phyloP scores from a whole-genome alignment of 2,329 filamentous ascomycete species.

The Colletotrichum chlorophyti region DNA sequence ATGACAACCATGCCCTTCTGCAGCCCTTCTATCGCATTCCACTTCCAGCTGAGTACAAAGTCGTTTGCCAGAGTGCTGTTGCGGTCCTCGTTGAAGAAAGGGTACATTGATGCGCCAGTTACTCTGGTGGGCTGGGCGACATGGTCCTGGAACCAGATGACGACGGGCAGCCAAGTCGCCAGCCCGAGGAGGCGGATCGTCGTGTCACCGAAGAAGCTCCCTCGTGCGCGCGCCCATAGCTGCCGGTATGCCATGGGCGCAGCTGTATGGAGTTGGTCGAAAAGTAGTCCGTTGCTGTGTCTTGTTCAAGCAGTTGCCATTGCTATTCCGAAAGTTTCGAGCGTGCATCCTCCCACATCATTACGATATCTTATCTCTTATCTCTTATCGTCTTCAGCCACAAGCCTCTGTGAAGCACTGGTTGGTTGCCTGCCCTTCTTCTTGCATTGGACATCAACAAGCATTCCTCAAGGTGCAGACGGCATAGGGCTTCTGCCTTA shows the following conservation, averaged over 20 bases:
- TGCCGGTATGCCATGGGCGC: slow-evolving; percentile 26
- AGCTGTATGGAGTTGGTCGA: background rate
- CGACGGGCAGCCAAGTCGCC: slow-evolving; percentile 67
- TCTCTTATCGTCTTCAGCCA: background rate
- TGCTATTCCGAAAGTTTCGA: slow-evolving; percentile 15
- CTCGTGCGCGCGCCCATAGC: slow-evolving; percentile 25
- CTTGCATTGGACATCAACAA: too few relatives aligned
- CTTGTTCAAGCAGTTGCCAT: background rate
- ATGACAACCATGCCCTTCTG: slow-evolving; percentile 78
- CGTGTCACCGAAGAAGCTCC: slow-evolving; percentile 37
- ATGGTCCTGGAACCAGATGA: slow-evolving; percentile 67
- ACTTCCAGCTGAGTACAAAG: slow-evolving; percentile 65
- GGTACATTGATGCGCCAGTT: slow-evolving; percentile 76
- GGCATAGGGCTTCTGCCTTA: too few relatives aligned
- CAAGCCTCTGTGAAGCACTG: too few relatives aligned
- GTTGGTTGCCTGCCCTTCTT: too few relatives aligned
- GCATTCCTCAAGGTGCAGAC: too few relatives aligned
- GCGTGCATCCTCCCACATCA: background rate
- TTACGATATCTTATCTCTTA: slow-evolving; percentile 21
- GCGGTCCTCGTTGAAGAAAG: slow-evolving; percentile 73
- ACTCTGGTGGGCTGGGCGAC: slow-evolving; percentile 66
- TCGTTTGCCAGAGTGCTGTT: slow-evolving; percentile 62
- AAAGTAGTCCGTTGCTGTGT: background rate
- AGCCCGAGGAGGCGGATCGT: slow-evolving; percentile 48
- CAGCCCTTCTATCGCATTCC: slow-evolving; percentile 62